Conservation (phyloP, 2,329 filamentous ascomycete species). For the Cladosporium sp. region DNA sequence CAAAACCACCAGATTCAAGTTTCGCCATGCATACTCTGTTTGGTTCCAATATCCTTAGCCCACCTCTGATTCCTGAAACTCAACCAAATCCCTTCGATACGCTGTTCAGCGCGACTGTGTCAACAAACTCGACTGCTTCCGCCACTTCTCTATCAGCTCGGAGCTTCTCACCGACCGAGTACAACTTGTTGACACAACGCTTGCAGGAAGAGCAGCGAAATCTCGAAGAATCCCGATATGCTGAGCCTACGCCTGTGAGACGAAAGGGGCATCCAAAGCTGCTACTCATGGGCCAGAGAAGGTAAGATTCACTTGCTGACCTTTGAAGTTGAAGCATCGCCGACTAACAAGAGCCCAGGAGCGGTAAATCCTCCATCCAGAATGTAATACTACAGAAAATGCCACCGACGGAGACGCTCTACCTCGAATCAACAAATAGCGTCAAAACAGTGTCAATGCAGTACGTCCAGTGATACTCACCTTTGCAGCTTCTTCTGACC, state of each 20-base stretch:
- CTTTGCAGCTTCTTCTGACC: not conserved
- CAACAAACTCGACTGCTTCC: constrained; percentile 17
- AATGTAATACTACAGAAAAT: constrained; percentile 99
- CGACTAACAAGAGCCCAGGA: constrained; percentile 52
- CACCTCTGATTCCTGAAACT: constrained; percentile 22
- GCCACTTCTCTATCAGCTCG: constrained; percentile 23
- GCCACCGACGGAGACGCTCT: constrained; percentile 90
- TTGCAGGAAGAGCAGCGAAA: constrained; percentile 23
- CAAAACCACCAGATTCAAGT: not conserved
- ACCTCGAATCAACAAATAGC: constrained; percentile 88
- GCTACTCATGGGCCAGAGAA: constrained; percentile 90
- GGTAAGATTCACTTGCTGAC: constrained; percentile 51
- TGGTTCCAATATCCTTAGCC: constrained; percentile 29
- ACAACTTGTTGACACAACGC: constrained; percentile 28
- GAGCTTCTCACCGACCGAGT: constrained; percentile 23
- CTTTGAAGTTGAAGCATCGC: not conserved
- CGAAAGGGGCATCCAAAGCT: constrained; percentile 59
- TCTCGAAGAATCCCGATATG: constrained; percentile 3
- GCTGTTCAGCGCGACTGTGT: constrained; percentile 17
- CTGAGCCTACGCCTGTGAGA: constrained; percentile 15
- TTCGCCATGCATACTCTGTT: constrained; percentile 32
- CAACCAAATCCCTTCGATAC: constrained; percentile 29
- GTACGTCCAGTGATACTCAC: constrained; percentile 50
- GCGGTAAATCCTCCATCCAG: constrained; percentile 96
- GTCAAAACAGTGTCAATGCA: constrained; percentile 95